These are phyloP conservation scores for Wickerhamiella dianesei DNA, from an alignment of 805 yeast species.

Conservation along the genomic window DNA sequence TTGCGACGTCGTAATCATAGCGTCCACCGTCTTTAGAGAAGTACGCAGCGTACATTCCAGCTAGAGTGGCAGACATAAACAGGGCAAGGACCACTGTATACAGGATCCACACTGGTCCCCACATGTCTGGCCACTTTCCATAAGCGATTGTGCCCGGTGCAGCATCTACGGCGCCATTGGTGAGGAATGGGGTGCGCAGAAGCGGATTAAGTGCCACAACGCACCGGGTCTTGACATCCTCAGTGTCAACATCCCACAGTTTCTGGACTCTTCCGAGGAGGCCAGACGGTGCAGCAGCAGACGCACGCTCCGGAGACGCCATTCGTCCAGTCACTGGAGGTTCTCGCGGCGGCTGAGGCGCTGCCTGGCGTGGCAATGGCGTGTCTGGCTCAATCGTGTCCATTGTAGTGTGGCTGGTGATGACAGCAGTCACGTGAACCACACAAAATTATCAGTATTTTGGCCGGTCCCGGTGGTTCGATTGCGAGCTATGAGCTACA, in stretches of 20 bases:
- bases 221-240: slow-evolving; percentile 44
- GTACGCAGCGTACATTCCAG: slow-evolving; percentile 38
- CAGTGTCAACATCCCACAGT: slow-evolving; percentile 51
- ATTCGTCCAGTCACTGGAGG: slow-evolving; percentile 1
- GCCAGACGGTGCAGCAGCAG: neutral
- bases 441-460: too few relatives aligned
- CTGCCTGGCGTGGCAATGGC: neutral
- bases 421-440: neutral
- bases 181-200: slow-evolving; percentile 16
- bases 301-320: neutral
- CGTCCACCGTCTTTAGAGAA: slow-evolving; percentile 27
- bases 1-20: slow-evolving; percentile 46
- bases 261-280: slow-evolving; percentile 5
- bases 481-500: too few relatives aligned
- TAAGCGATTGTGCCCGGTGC: slow-evolving; percentile 23
- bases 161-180: slow-evolving; percentile 17
- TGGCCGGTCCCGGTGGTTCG: too few relatives aligned
- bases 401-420: neutral
- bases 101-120: slow-evolving; percentile 86
- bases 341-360: neutral
- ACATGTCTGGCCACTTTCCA: slow-evolving; percentile 49
- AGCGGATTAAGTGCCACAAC: slow-evolving; percentile 46
- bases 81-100: slow-evolving; percentile 63
- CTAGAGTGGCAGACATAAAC: slow-evolving; percentile 62
- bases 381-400: slow-evolving; percentile 1